Percentiles rank a stretch among this genome's conserved stretches.
These are phyloP conservation scores for Umbelopsis sp. DNA, from an alignment of 192 early-diverging fungal species.

Conservation along the genomic window DNA sequence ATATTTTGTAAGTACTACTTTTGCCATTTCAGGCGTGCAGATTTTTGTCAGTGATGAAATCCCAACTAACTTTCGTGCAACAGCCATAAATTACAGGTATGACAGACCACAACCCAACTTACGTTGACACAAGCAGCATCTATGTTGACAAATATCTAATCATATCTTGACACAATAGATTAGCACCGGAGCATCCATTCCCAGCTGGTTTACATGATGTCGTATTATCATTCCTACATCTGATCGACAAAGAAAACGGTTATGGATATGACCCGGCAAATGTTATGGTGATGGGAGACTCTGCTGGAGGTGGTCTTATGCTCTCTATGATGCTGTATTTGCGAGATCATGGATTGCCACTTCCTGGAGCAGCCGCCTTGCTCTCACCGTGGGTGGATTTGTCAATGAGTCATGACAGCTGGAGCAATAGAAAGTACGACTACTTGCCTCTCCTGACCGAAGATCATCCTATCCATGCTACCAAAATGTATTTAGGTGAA, in stretches of 20 bases:
- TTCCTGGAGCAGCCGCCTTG: constrained; percentile 58
- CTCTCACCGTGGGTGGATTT: constrained; percentile 65
- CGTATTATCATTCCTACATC: constrained; percentile 53
- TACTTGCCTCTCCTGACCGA: constrained; percentile 39
- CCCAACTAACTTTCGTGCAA: neutral
- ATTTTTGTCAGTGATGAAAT: neutral
- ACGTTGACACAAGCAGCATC: neutral
- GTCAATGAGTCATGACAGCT: constrained; percentile 54
- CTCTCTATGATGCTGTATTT: constrained; percentile 65
- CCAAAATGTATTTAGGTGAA: constrained; percentile 44
- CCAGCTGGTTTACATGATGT: constrained; percentile 71
- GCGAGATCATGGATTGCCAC: constrained; percentile 51
- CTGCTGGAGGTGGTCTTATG: constrained; percentile 70
- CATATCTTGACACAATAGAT: neutral
- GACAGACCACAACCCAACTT: neutral
- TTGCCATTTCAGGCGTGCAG: neutral
- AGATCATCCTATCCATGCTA: constrained; percentile 43
- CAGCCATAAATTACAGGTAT: constrained; percentile 25
- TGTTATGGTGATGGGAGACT: constrained; percentile 69
- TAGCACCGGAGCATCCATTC: constrained; percentile 28
- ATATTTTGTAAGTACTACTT: constrained; percentile 28
- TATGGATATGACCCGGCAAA: constrained; percentile 58
- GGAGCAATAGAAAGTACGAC: constrained; percentile 46
- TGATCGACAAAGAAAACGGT: constrained; percentile 45
- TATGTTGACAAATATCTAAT: neutral